These are phyloP conservation scores for Arbutus unedo DNA, from an alignment of 148 eudicot species.

Conservation along the genomic window DNA sequence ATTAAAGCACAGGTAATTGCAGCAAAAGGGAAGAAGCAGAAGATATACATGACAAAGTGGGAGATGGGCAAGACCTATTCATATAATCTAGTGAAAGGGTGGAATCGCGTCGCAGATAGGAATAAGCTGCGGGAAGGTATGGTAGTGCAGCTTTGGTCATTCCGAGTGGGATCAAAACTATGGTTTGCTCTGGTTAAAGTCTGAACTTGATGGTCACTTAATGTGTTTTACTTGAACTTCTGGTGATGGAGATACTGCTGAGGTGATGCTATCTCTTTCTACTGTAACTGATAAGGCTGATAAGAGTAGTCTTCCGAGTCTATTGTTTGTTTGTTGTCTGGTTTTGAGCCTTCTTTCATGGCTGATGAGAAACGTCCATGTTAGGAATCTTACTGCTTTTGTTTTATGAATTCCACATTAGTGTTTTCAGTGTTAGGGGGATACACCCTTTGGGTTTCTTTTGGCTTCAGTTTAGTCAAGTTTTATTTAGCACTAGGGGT, in stretches of 20 bases:
- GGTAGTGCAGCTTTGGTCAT: background rate
- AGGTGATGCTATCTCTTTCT: background rate
- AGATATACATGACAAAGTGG: background rate
- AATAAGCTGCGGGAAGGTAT: background rate
- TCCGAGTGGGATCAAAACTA: background rate
- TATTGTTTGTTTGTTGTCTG: background rate
- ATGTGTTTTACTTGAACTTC: no score
- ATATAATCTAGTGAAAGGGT: background rate
- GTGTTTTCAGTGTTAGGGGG: no score
- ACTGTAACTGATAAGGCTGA: background rate
- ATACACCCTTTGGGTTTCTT: no score
- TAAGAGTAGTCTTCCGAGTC: background rate
- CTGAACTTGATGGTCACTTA: background rate
- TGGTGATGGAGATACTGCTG: no score
- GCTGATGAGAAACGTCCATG: no score
- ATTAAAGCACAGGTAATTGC: background rate
- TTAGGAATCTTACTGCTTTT: no score
- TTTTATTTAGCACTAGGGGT: no score
- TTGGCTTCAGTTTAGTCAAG: no score
- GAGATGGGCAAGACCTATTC: no score
- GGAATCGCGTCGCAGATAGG: background rate
- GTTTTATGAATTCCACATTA: no score
- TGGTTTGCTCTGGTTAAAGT: background rate
- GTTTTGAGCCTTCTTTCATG: no score
- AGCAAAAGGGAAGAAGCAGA: background rate